Evolutionary conservation across 2,329 filamentous ascomycete species (phyloP), one percentile per base, ranked within the genome.

Genomic region (Zopfia rhizophila): DNA sequence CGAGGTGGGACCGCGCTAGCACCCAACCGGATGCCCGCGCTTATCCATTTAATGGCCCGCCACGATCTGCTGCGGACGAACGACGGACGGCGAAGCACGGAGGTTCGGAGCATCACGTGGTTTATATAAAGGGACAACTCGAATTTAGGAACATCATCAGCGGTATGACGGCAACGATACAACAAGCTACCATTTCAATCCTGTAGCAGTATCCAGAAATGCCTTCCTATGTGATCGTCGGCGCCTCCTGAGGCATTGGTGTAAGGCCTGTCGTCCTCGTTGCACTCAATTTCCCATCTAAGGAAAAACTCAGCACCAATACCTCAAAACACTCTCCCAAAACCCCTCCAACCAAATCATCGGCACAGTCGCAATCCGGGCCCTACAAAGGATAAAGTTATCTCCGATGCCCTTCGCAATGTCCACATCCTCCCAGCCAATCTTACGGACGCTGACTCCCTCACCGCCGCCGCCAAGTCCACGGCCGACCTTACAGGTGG

Each of bases 381-480:
- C 22, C 38, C 41, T 17, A 25, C 45, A 32, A 25, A 52, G 21
- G 28, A 19, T 11, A 51, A 55, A 7, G 21, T 55, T 16, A 43
- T 30, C 16, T 22, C 38, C 12, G 48, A 55, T 29, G 45, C 38
- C 13, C 39, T 56, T 37, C 27, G 60, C 16, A 74, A 72, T 37
- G 45, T 73, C 27, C 68, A 72, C 53, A 39, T 74, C 45, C 48
- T 75, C 49, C 53, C 65, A 45, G 67, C 53, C 38, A 64, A 72
- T 44, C 48, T 70, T 19, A 62, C 60, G 21, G 62, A 65, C 38
- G 60, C 58, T 11, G 47, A 62, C 23, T 69, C 62, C 29, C 61
- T 74, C 42, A 57, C 53, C 19, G 62, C 60, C 21, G 69, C 72
- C 14, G 71, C 69, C 12, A 50, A 58, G 3, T 48, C 60, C 24